Evolutionary conservation across 2,329 filamentous ascomycete species (phyloP).

Genomic region (Pseudogymnoascus sp.): DNA sequence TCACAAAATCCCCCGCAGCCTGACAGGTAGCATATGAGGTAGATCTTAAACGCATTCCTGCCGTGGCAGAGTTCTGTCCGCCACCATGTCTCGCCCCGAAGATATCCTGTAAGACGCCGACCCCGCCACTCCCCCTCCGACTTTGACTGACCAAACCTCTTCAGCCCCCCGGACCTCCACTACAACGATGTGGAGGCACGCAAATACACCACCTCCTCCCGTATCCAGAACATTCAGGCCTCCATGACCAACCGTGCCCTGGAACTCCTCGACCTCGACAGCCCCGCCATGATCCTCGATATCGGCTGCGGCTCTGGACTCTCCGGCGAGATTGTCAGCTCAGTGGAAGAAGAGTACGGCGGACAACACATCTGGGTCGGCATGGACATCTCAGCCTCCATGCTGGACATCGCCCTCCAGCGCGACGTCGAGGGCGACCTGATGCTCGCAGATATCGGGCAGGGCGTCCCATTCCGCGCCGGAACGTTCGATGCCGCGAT

Average conservation of each 20-base stretch:
- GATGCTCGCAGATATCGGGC: constrained; percentile 89
- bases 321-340: constrained; percentile 84
- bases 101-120: constrained; percentile 66
- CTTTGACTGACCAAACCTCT: constrained; percentile 19
- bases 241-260: constrained; percentile 91
- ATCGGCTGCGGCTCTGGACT: constrained; percentile 94
- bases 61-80: constrained; percentile 21
- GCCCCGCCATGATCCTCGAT: constrained; percentile 84
- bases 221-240: constrained; percentile 91
- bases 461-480: constrained; percentile 87
- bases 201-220: constrained; percentile 94
- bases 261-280: constrained; percentile 73
- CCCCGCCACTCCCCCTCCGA: constrained; percentile 14
- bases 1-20: background rate
- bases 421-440: constrained; percentile 88
- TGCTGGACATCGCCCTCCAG: constrained; percentile 92
- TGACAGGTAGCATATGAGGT: background rate
- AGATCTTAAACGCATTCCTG: constrained; percentile 12
- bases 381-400: constrained; percentile 90
- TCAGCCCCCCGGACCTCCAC: constrained; percentile 86
- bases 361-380: constrained; percentile 95
- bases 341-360: constrained; percentile 59
- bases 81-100: constrained; percentile 90
- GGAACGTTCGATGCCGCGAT: constrained; percentile 93
- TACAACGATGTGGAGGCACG: constrained; percentile 93